These are phyloP conservation scores for Phytophthora meadii DNA, from an alignment of 352 stramenopile species.

Conservation along the genomic window DNA sequence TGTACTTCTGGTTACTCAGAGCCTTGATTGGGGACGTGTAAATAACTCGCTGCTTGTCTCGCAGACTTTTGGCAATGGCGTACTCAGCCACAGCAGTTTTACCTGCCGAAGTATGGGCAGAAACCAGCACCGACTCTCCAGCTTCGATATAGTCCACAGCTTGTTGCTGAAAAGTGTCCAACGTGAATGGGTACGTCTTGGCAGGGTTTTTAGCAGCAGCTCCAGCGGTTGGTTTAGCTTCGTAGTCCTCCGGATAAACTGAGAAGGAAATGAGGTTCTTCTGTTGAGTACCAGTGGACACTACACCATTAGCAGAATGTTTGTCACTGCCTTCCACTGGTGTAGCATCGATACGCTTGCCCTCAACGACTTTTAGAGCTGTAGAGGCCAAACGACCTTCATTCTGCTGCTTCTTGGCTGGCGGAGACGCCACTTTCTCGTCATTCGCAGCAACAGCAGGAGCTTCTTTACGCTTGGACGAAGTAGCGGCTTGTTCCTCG, in stretches of 20 bases:
- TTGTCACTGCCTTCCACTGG: conserved; percentile 44
- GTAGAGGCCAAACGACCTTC: conserved; percentile 37
- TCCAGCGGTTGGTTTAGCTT: conserved; percentile 51
- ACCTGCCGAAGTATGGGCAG: conserved; percentile 98
- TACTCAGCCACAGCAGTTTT: conserved; percentile 99
- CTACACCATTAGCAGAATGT: conserved; percentile 52
- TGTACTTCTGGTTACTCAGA: conserved; percentile 99
- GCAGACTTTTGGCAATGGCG: conserved; percentile 97
- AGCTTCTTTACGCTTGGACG: conserved; percentile 59
- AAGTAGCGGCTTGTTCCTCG: conserved; percentile 53
- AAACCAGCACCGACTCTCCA: conserved; percentile 98
- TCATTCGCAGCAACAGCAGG: conserved; percentile 30
- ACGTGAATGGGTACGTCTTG: conserved; percentile 97
- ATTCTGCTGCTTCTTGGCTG: conserved; percentile 61
- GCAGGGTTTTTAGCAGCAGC: conserved; percentile 83
- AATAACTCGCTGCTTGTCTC: conserved; percentile 94
- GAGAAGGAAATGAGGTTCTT: conserved; percentile 97
- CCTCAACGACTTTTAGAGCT: conserved; percentile 69
- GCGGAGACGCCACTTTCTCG: conserved; percentile 44
- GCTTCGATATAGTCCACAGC: conserved; percentile 97
- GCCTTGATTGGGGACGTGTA: conserved; percentile 99
- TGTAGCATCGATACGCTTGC: conserved; percentile 79
- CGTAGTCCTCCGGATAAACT: conserved; percentile 85
- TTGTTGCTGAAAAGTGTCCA: conserved; percentile 99
- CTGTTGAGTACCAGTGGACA: conserved; percentile 94